phyloP scores from a whole-genome alignment of 2,329 filamentous ascomycete species.

The Chalaropsis ovoidea region DNA sequence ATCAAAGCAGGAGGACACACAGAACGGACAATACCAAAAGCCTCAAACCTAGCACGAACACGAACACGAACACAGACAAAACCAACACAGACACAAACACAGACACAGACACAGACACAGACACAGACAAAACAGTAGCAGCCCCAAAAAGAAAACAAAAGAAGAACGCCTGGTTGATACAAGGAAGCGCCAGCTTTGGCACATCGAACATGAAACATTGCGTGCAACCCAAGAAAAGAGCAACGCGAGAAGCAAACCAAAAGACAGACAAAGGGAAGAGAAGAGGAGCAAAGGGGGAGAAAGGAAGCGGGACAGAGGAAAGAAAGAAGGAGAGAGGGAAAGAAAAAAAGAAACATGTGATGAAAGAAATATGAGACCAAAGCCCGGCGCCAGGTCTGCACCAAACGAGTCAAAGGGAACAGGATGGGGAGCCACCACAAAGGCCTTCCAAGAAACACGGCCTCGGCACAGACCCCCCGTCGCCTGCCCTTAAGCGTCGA shows the following conservation, averaged over 20 bases:
- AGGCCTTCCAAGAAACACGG: neutral
- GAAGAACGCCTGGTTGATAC: constrained; percentile 12
- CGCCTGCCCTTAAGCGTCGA: neutral
- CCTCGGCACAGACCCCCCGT: neutral
- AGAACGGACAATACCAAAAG: neutral
- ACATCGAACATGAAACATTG: constrained; percentile 6
- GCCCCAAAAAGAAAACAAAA: neutral
- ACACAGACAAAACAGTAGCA: neutral
- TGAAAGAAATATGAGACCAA: constrained; percentile 7
- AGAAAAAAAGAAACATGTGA: neutral
- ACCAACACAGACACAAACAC: too few species aligned
- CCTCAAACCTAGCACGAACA: constrained; percentile 5
- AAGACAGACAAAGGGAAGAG: neutral
- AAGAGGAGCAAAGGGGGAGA: neutral
- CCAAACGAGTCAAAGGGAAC: neutral
- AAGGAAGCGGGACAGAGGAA: constrained; percentile 17
- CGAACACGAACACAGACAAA: neutral
- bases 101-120: too few species aligned
- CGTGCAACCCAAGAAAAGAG: neutral
- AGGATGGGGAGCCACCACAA: constrained; percentile 2
- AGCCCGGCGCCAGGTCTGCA: neutral
- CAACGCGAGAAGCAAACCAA: neutral
- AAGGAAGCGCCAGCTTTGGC: neutral
- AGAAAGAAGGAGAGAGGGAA: neutral
- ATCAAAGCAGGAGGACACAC: neutral